Evolutionary conservation across 345 rosid species (phyloP).

Genomic region (Acer campestre): DNA sequence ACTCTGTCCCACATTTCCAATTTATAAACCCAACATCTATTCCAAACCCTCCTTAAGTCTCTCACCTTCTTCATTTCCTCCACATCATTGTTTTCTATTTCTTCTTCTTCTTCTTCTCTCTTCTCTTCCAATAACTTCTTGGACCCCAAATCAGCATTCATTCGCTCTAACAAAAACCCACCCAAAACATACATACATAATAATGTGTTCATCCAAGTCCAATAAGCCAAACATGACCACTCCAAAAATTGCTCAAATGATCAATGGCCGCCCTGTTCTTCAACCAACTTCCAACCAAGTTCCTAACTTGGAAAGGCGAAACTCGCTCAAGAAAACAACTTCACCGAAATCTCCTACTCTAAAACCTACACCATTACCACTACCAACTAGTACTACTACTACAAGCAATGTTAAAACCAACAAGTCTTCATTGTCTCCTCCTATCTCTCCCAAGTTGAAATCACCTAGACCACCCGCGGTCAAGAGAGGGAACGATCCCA

Average conservation of each 20-base stretch:
- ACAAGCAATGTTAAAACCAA: background rate
- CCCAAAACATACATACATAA: constrained; percentile 5
- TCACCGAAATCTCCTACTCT: constrained; percentile 37
- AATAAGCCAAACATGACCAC: constrained; percentile 23
- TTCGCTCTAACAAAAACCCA: constrained; percentile 11
- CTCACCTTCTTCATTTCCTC: constrained; percentile 1
- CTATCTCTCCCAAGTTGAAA: constrained; percentile 55
- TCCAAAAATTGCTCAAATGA: constrained; percentile 31
- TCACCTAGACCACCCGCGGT: constrained; percentile 33
- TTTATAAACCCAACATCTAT: constrained; percentile 28
- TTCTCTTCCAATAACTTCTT: background rate
- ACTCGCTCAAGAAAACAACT: constrained; percentile 43
- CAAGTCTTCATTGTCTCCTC: constrained; percentile 49
- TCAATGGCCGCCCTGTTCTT: constrained; percentile 66
- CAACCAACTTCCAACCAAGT: constrained; percentile 68
- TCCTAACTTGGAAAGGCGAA: constrained; percentile 43
- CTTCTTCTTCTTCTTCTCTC: background rate
- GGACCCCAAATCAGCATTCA: background rate
- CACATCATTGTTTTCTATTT: background rate
- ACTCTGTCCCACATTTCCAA: constrained; percentile 26
- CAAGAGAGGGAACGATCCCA: constrained; percentile 32
- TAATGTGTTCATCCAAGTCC: constrained; percentile 62
- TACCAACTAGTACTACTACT: constrained; percentile 14
- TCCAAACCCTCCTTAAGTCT: constrained; percentile 12
- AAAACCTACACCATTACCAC: constrained; percentile 20